Base-by-base conservation (phyloP, 305 asterid genomes). In the Fraxinus sp. region DNA sequence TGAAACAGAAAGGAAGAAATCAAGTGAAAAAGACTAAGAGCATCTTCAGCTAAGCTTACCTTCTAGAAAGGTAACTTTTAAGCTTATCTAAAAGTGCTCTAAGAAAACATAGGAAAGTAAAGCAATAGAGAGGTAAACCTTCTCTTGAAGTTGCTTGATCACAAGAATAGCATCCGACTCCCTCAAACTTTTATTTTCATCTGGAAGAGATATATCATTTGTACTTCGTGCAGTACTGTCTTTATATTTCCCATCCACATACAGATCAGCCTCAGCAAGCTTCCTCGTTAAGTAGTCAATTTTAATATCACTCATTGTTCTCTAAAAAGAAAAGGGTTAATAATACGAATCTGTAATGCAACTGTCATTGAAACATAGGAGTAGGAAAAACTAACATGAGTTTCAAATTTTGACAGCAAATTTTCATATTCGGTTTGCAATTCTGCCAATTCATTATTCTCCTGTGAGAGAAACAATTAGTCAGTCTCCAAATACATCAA, bases 131-230 rank as follows among this genome's bases (percentile, higher is more conserved):
- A 85, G 76, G 70, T 80, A 59, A 87, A 96, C 98, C 99, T 96
- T 94, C 81, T 94, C 98, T 81, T 94, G 97, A 74, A 91, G 98
- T 86, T 89, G 92, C 88, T 96, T 96, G 79, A 91, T 93, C 87
- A 91, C 90, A 78, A 89, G 89, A 84, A 89, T 90, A 87, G 94
- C 91, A 82, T 96, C 97, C 0, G 90, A 82, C 79, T 90, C 97
- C 78, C 88, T 84, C 83, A 89, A 81, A 76, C 82, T 83, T 80
- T 79, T 83, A 62, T 79, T 86, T 84, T 79, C 91, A 85, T 79
- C 85, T 76, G 84, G 80, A 83, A 76, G 82, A 86, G 90, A 80
- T 75, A 52, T 52, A 83, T 80, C 72, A 62, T 79, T 79, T 72
- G 75, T 83, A 76, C 85, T 82, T 33, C 74, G 83, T 68, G 80